These are phyloP conservation scores for Kodamaea ohmeri DNA, from an alignment of 1,139 yeast genomes.

Conservation along the genomic window DNA sequence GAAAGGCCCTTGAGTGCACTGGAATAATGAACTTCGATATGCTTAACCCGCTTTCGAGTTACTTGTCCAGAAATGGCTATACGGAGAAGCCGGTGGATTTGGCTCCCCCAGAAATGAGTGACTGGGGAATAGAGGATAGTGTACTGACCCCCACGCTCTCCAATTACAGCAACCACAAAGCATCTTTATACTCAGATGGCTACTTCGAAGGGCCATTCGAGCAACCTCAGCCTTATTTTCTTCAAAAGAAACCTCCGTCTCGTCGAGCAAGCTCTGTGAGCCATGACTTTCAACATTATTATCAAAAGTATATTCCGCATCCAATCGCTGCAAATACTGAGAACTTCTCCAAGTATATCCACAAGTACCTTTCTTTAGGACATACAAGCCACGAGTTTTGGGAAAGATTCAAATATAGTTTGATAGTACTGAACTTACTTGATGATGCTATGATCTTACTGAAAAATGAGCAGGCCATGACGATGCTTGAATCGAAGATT, in stretches of 20 bases:
- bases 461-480: conserved; percentile 40
- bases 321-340: conserved; percentile 20
- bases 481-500: conserved; percentile 7
- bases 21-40: conserved; percentile 32
- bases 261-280: conserved; percentile 8
- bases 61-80: conserved; percentile 17
- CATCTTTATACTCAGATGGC: conserved; percentile 8
- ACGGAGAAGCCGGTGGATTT: conserved; percentile 8
- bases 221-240: conserved; percentile 9
- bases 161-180: conserved; percentile 14
- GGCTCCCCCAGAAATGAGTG: conserved; percentile 26
- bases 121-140: conserved; percentile 43
- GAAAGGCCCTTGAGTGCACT: neutral
- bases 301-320: conserved; percentile 11
- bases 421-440: conserved; percentile 40
- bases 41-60: conserved; percentile 29
- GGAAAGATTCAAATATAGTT: conserved; percentile 44
- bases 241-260: neutral
- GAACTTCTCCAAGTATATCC: conserved; percentile 27
- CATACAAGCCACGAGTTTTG: conserved; percentile 25
- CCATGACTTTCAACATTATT: conserved; percentile 16
- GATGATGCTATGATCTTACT: conserved; percentile 45
- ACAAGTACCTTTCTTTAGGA: conserved; percentile 27
- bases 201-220: conserved; percentile 10
- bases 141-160: conserved; percentile 18